A percentile compares a stretch with the other conserved stretches of the same genome.
Evolutionary conservation across 1,284 basidiomycete species (phyloP).

Genomic region (Pterula multifida): DNA sequence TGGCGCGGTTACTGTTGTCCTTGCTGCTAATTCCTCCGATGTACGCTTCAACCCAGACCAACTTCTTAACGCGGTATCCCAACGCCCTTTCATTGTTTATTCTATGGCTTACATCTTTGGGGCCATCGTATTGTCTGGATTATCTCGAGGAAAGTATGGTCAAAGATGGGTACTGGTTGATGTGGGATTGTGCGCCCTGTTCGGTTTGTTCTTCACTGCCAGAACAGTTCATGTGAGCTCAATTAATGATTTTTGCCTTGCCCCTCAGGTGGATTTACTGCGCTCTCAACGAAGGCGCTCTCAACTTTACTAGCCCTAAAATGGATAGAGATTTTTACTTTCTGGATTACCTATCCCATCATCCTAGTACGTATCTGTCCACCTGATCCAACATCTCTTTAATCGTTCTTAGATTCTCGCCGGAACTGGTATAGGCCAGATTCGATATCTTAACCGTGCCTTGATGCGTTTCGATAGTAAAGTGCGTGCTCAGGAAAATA

Average conservation of each 20-base stretch:
- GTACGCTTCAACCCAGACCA: slow-evolving; percentile 57
- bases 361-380: slow-evolving; percentile 36
- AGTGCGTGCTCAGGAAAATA: slow-evolving; percentile 22
- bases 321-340: slow-evolving; percentile 62
- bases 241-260: too few relatives aligned
- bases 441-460: slow-evolving; percentile 84
- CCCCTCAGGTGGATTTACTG: slow-evolving; percentile 77
- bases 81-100: slow-evolving; percentile 67
- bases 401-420: slow-evolving; percentile 47
- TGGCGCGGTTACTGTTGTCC: slow-evolving; percentile 86
- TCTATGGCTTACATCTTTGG: slow-evolving; percentile 47
- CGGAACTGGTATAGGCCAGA: slow-evolving; percentile 79
- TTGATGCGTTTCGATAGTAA: slow-evolving; percentile 84
- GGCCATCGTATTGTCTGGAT: slow-evolving; percentile 44
- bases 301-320: slow-evolving; percentile 74
- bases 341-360: slow-evolving; percentile 73
- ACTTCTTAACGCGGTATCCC: slow-evolving; percentile 61
- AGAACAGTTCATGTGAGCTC: slow-evolving; percentile 3
- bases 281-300: slow-evolving; percentile 87
- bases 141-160: slow-evolving; percentile 51
- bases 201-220: slow-evolving; percentile 34
- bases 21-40: slow-evolving; percentile 64
- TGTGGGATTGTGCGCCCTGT: slow-evolving; percentile 79
- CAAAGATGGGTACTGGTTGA: slow-evolving; percentile 73
- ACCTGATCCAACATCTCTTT: slow-evolving; percentile 12